Base-by-base conservation (phyloP, 768 basidiomycete species). In the Pleurotus cornucopiae region DNA sequence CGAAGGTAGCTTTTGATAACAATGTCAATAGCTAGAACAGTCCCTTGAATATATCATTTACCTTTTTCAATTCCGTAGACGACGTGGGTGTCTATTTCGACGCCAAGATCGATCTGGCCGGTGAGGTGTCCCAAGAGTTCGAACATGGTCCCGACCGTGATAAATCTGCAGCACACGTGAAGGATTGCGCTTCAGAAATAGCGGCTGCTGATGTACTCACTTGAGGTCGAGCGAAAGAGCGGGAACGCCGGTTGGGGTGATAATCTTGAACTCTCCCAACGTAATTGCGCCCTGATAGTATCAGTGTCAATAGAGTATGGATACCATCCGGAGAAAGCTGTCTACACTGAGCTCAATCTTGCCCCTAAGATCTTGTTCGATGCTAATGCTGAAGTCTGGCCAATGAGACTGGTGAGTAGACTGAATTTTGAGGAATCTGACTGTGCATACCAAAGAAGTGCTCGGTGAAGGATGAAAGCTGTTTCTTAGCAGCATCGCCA, bases 41-140 rank as follows among this genome's bases (percentile, higher is more conserved):
- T n/a, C 6, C 11, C 11, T 1, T 34, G 4, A 41, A 13, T 5
- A 6, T 6, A 4, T 44, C 20, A 9, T 21, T 0, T 14, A 53
- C 51, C 41, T n/a, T 53, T 53, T 6, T 53, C 51, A n/a, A 53
- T 37, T n/a, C 51, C 51, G 18, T 53, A 53, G 5, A 41, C 18
- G 7, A 53, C 38, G 14, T n/a, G 38, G 0, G 51, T 39, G 23
- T 53, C 51, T 30, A 53, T 16, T 18, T 53, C 23, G 37, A 53
- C 21, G 14, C 12, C 34, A 0, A 53, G 2, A 20, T 53, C 11
- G 38, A 53, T 40, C 1, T 39, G 18, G 39, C 51, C 51, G 11
- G 39, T 5, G 2, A 53, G 6, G 23, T 53, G 51, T 0, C 51
- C 51, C n/a, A 37, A 21, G 5, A 53, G 25, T 20, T 41, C 51